Evolutionary conservation across 2,329 filamentous ascomycete species (phyloP), one percentile per base, ranked within the genome.

Genomic region (Sporothrix protearum): DNA sequence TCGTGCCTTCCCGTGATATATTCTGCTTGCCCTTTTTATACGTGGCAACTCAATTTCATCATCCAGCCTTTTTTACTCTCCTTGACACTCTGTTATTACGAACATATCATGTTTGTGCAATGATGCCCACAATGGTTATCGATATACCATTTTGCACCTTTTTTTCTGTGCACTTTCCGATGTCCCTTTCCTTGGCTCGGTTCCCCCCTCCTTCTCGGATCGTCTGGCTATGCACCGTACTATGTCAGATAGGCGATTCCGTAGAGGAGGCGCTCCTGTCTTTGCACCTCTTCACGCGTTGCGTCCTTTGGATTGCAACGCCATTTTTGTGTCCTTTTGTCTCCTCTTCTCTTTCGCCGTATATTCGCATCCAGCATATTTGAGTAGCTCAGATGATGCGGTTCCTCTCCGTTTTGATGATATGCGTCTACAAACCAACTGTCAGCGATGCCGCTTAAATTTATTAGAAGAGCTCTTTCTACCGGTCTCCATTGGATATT

Each of bases 241-340:
- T 30, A 33, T 66, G 25, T 49, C 30, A 28, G 57, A 19, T 63
- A 39, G 64, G 64, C 64, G 64, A 68, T 68, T 39, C 39, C 64
- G 64, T 53, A 33, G 47, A 49, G n/a, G 25, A 33, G 28, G 63
- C 59, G 59, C 19, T 28, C 12, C 8, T 49, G 64, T 7, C 45
- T 22, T 33, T 53, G 47, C 30, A 53, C 47, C 30, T 68, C 42
- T 39, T 64, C 59, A 63, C 59, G 59, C 22, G 59, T 39, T 42
- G 33, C n/a, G 59, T 45, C 36, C 36, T 64, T 64, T 64, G 36
- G 45, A 28, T 39, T 39, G 25, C 16, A 28, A 53, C 28, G 47
- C 30, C 45, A 28, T 53, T 53, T 51, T 25, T 25, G 10, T 53
- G 39, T 22, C 42, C 6, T 25, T 39, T 22, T 28, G 49, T 53